Evolutionary conservation across 2,329 filamentous ascomycete genomes (phyloP), one percentile per base, ranked within the genome.

Genomic region (Colletotrichum cordylinicola): DNA sequence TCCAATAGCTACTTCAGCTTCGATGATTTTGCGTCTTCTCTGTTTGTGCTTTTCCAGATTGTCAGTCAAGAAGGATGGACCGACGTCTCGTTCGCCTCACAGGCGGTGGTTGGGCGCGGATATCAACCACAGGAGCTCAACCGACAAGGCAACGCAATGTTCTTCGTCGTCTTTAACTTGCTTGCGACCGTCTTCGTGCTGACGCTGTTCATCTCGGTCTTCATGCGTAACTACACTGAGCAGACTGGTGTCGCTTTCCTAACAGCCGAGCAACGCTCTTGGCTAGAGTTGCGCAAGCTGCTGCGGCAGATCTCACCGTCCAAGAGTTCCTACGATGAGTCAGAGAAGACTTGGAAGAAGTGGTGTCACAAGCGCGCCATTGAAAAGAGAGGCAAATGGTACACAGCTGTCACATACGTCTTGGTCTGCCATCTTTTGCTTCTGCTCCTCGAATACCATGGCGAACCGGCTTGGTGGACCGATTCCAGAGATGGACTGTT

Each of bases 151-250:
- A 98, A 99, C 79, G 96, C 95, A 1, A 84, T 98, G 43, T 99
- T 98, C 88, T 98, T 99, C 83, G 92, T 99, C 72, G 90, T 96
- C 6, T 99, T 98, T 92, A 99, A 99, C 85, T 91, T 99, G 82
- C 90, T 99, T 80, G 96, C 96, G 37, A 97, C 97, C 0, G 96
- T 99, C 78, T 99, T 99, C 85, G 94, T 99, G 77, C 90, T 99
- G 82, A 99, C 97, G 2, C 88, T 99, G 82, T 99, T 99, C 84
- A 98, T 99, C 64, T 98, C 97, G 72, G 97, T 99, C 77, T 99
- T 99, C 84, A 99, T 99, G 97, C 95, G 97, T 77, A 99, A 98
- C 84, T 99, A 99, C 85, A 99, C 97, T 1, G 97, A 99, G 85
- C 96, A 98, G 85, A 99, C 97, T 0, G 97, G 97, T 2, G 97